phyloP scores from a whole-genome alignment of 1,284 basidiomycete genomes.

The Clitocybe nebularis region DNA sequence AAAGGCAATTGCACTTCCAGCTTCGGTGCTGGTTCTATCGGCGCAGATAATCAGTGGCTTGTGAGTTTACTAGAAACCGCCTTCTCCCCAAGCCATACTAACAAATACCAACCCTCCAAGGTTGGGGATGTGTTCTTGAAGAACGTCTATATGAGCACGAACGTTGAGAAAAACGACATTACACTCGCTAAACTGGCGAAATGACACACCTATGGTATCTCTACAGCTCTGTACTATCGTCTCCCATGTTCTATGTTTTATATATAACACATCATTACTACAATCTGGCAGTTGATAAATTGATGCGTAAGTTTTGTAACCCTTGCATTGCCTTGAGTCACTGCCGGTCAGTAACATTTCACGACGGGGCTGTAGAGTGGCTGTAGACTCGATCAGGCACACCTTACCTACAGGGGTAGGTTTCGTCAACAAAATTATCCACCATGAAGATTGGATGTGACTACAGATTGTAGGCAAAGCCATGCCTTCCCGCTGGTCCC shows the following conservation, averaged over 20 bases:
- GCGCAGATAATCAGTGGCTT: constrained; percentile 49
- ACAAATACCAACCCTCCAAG: constrained; percentile 20
- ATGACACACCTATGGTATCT: background rate
- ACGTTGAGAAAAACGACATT: constrained; percentile 53
- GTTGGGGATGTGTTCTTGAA: constrained; percentile 59
- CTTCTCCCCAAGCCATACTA: background rate
- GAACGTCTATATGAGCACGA: constrained; percentile 65
- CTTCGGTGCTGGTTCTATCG: constrained; percentile 44
- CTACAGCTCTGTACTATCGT: background rate
- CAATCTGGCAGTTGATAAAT: no score
- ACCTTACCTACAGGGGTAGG: no score
- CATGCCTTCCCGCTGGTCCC: no score
- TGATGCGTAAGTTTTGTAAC: no score
- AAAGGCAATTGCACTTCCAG: constrained; percentile 66
- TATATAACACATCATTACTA: no score
- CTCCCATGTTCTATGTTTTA: background rate
- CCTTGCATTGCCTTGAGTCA: no score
- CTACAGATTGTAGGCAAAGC: no score
- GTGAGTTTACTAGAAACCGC: constrained; percentile 27
- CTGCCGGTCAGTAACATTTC: no score
- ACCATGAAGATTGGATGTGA: no score
- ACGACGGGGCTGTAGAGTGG: no score
- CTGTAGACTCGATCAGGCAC: no score
- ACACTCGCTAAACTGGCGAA: constrained; percentile 43
- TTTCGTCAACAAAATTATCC: no score